These are phyloP conservation scores for Dioscorea alata DNA, from an alignment of 106 monocot species.

Conservation along the genomic window DNA sequence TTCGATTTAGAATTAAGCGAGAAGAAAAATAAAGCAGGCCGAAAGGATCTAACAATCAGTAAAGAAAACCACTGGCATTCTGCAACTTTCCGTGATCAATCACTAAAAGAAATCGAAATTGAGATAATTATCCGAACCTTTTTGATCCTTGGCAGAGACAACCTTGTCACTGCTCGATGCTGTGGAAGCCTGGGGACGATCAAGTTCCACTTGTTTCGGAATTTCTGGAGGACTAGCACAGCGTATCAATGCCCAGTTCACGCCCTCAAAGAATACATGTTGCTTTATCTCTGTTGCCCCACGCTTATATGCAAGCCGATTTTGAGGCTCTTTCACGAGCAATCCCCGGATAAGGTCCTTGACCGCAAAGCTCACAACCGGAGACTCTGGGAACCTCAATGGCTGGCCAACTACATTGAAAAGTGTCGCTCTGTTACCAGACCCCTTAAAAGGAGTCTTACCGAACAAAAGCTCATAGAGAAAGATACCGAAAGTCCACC, in stretches of 20 bases:
- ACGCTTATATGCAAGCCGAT: constrained; percentile 13
- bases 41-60: background rate
- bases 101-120: constrained; percentile 15
- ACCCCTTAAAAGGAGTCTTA: constrained; percentile 13
- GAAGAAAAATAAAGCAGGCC: background rate
- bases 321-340: constrained; percentile 14
- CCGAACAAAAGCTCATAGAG: constrained; percentile 13
- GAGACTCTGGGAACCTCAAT: constrained; percentile 7
- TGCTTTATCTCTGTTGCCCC: constrained; percentile 14
- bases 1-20: background rate
- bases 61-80: background rate
- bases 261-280: constrained; percentile 14
- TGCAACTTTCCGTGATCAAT: background rate
- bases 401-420: constrained; percentile 15
- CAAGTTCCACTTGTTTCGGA: constrained; percentile 4
- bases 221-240: constrained; percentile 12
- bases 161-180: constrained; percentile 3
- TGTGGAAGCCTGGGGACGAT: background rate
- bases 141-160: background rate
- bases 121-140: constrained; percentile 14
- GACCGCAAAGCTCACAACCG: constrained; percentile 10
- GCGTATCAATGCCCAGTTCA: constrained; percentile 14
- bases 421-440: constrained; percentile 10
- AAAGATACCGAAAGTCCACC: constrained; percentile 14
- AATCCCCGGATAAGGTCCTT: constrained; percentile 10